phyloP scores from a whole-genome alignment of 2,329 filamentous ascomycete genomes.

The Zasmidium cellare region DNA sequence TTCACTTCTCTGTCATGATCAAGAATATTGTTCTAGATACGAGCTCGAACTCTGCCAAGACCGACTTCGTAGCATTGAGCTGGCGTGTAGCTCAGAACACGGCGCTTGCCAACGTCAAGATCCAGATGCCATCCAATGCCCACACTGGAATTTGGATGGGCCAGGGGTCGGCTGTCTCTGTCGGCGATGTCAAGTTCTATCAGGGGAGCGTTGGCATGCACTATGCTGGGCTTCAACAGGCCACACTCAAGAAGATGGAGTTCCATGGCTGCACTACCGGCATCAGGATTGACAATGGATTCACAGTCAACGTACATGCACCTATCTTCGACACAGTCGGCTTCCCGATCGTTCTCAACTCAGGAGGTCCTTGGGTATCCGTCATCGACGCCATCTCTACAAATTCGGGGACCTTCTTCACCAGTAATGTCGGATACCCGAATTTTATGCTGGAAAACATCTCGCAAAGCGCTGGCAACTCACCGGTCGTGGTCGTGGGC shows the following conservation, averaged over 20 bases:
- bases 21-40: slow-evolving; percentile 27
- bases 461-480: slow-evolving; percentile 3
- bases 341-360: slow-evolving; percentile 11
- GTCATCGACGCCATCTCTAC: slow-evolving; percentile 12
- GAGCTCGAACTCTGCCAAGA: slow-evolving; percentile 12
- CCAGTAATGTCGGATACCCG: slow-evolving; percentile 10
- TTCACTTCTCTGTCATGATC: slow-evolving; percentile 14
- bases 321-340: slow-evolving; percentile 12
- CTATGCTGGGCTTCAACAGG: slow-evolving; percentile 14
- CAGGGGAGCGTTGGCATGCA: slow-evolving; percentile 22
- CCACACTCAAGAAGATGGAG: slow-evolving; percentile 15
- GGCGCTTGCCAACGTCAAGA: slow-evolving; percentile 21
- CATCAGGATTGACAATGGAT: slow-evolving; percentile 14
- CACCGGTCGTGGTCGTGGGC: slow-evolving; percentile 9
- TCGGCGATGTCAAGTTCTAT: slow-evolving; percentile 31
- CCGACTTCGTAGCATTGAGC: slow-evolving; percentile 17
- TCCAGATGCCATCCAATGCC: slow-evolving; percentile 36
- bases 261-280: slow-evolving; percentile 15
- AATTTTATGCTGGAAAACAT: slow-evolving; percentile 22
- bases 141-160: slow-evolving; percentile 31
- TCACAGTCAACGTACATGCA: slow-evolving; percentile 14
- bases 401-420: slow-evolving; percentile 16
- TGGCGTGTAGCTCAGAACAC: slow-evolving; percentile 29
- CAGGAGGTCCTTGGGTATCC: slow-evolving; percentile 15
- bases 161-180: slow-evolving; percentile 27